Conservation (phyloP, 257 asterid genomes). For the Rauvolfia tetraphylla region DNA sequence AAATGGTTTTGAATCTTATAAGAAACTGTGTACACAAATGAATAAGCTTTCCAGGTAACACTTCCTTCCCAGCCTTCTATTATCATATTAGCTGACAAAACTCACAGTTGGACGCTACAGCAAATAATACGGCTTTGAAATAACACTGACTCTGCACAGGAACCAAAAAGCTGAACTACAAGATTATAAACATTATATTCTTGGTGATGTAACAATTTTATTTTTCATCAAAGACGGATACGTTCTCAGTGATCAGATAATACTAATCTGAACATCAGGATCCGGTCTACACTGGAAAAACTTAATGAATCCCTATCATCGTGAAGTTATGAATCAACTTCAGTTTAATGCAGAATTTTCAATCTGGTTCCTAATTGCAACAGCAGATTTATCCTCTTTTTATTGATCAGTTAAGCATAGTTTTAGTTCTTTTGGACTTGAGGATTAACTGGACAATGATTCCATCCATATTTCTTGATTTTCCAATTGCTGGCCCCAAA, state of each 20-base stretch:
- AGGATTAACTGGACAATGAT: background rate
- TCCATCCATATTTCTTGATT: background rate
- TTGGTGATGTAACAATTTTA: background rate
- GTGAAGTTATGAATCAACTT: background rate
- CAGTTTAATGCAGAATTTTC: too few species aligned
- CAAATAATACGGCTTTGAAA: background rate
- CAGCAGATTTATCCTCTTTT: background rate
- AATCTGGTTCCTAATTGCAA: background rate
- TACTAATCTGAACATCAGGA: background rate
- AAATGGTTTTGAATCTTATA: background rate
- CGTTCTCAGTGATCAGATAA: background rate
- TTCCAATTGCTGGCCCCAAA: background rate
- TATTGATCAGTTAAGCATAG: background rate
- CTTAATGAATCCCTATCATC: background rate
- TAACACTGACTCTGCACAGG: background rate
- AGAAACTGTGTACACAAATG: slow-evolving; percentile 4
- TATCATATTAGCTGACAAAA: background rate
- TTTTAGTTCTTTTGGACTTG: background rate
- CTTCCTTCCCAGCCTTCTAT: background rate
- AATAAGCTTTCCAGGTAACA: background rate
- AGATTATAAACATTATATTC: background rate
- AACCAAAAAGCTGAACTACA: background rate
- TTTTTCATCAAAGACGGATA: background rate
- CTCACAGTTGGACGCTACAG: background rate
- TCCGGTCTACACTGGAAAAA: background rate